These are phyloP conservation scores for Dactylellina drechsleri DNA, from an alignment of 2,329 filamentous ascomycete species.

Conservation along the genomic window DNA sequence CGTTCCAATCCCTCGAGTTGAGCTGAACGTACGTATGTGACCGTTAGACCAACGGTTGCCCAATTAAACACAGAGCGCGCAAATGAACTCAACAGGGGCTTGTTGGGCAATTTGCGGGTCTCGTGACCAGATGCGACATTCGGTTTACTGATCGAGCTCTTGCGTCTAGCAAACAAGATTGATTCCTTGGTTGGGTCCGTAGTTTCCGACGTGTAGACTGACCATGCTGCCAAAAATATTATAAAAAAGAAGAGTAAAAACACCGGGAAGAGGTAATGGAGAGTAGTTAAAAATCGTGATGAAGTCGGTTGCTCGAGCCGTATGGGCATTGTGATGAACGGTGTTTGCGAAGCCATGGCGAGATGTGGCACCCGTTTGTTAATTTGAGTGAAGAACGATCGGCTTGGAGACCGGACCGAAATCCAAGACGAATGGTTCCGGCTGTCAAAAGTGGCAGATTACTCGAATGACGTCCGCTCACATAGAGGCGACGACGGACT, in stretches of 20 bases:
- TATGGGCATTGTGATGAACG: slow-evolving; percentile 58
- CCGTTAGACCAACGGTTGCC: slow-evolving; percentile 74
- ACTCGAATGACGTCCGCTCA: slow-evolving; percentile 42
- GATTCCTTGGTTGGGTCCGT: slow-evolving; percentile 67
- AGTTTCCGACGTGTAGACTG: slow-evolving; percentile 66
- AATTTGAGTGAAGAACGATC: not conserved
- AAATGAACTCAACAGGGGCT: slow-evolving; percentile 69
- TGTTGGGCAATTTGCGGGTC: slow-evolving; percentile 64
- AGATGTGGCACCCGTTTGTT: not conserved
- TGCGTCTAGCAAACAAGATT: slow-evolving; percentile 64
- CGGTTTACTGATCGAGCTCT: slow-evolving; percentile 61
- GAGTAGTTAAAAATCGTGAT: slow-evolving; percentile 63
- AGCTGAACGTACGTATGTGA: slow-evolving; percentile 72
- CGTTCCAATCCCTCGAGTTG: not conserved
- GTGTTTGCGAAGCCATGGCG: slow-evolving; percentile 32
- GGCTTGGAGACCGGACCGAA: slow-evolving; percentile 32
- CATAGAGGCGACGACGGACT: slow-evolving; percentile 42
- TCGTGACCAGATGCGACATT: slow-evolving; percentile 61
- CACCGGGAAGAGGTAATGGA: slow-evolving; percentile 72
- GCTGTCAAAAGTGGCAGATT: slow-evolving; percentile 36
- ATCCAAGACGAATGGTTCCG: slow-evolving; percentile 54
- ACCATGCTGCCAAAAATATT: slow-evolving; percentile 70
- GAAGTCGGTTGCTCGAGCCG: slow-evolving; percentile 61
- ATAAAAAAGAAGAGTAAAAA: slow-evolving; percentile 73
- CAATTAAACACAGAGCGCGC: slow-evolving; percentile 79